Evolutionary conservation across 2,329 filamentous ascomycete species (phyloP), one percentile per base, ranked within the genome.

Genomic region (Setomelanomma holmii): DNA sequence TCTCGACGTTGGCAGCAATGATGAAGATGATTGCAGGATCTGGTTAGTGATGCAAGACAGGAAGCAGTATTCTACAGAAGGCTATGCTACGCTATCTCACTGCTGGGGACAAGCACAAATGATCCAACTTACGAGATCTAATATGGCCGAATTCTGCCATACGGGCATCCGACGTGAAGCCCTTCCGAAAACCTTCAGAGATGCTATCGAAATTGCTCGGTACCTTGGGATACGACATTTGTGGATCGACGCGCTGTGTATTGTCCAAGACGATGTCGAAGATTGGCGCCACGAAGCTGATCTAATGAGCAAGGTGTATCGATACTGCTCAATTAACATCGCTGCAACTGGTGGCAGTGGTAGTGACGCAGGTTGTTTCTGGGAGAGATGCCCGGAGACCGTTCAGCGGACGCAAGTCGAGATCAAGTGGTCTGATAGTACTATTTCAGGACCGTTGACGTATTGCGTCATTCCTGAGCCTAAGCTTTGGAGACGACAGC

Each of bases 161-260:
- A 11, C 7, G 30, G 19, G 23, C 14, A 42, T 42, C 7, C 4
- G 14, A 3, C 10, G 14, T 17, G 5, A 4, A 12, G 16, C n/a
- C 4, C 5, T 45, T 1, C 35, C 45, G 6, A 48, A 27, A 21
- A 49, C 46, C 1, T 49, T 50, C n/a, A 41, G 24, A 10, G 42
- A 54, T 16, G 51, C 46, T 12, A 42, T 54, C 19, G 19, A 8
- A 11, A 24, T 51, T 17, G 39, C 47, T n/a, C 2, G n/a, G 23
- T 10, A n/a, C 7, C 14, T 55, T 3, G 27, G 24, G 12, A 17
- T 55, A 2, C 47, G 20, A 5, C 47, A 33, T 51, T 20, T 55
- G 5, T 55, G 51, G 51, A 44, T 55, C 7, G 51, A 55, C 23
- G 20, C 41, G 11, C n/a, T 55, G 8, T 55, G 47, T 27, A 50